phyloP scores from a whole-genome alignment of 2,329 filamentous ascomycete species.

The Curvularia hawaiiensis region DNA sequence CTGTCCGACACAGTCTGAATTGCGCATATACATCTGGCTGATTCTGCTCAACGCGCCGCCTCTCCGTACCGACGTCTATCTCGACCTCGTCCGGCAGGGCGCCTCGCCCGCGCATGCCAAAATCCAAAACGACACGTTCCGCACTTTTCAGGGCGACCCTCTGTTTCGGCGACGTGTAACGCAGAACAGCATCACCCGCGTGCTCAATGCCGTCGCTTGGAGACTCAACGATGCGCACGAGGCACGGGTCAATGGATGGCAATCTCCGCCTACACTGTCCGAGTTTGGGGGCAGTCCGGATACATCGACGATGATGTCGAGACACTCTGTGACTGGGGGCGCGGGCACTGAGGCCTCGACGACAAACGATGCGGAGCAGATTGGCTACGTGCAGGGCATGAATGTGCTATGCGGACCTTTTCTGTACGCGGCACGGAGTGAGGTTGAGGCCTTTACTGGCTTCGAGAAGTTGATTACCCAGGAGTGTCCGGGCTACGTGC shows the following conservation, averaged over 20 bases:
- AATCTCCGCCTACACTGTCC: conserved; percentile 55
- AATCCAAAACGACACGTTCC: conserved; percentile 98
- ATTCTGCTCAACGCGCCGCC: conserved; percentile 88
- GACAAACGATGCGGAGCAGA: conserved; percentile 63
- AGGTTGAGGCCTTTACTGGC: conserved; percentile 90
- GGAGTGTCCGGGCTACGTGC: conserved; percentile 92
- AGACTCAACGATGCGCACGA: conserved; percentile 79
- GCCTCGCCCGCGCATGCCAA: conserved; percentile 95
- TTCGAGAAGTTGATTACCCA: conserved; percentile 86
- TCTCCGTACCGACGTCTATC: conserved; percentile 84
- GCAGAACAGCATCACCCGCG: conserved; percentile 90
- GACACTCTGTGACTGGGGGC: conserved; percentile 37
- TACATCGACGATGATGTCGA: conserved; percentile 39
- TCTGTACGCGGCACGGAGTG: conserved; percentile 90
- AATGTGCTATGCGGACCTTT: conserved; percentile 97
- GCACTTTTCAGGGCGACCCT: conserved; percentile 95
- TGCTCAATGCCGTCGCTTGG: conserved; percentile 96
- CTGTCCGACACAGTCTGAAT: conserved; percentile 68
- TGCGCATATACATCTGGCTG: conserved; percentile 95
- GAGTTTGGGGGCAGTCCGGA: conserved; percentile 57
- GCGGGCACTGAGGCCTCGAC: conserved; percentile 40
- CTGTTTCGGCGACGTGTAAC: conserved; percentile 94
- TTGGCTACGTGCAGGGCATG: conserved; percentile 98
- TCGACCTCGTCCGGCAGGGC: conserved; percentile 87
- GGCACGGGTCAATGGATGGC: conserved; percentile 61